Percentiles rank a stretch among this genome's conserved stretches.
phyloP scores from a whole-genome alignment of 352 stramenopile species.

The Phytopythium aichiense region DNA sequence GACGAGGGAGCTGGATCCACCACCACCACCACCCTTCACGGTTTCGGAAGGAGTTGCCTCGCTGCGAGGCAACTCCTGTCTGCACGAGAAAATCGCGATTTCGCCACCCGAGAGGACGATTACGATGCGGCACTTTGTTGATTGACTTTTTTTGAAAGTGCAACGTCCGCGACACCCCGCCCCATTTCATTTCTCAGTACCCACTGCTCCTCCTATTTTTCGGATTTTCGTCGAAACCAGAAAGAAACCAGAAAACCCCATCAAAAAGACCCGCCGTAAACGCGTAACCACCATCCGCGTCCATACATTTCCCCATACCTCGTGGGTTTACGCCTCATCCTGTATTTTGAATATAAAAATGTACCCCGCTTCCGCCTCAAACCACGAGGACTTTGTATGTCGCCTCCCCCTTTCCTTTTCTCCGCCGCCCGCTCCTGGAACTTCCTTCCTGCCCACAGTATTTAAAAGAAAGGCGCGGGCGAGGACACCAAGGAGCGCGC shows the following conservation, averaged over 20 bases:
- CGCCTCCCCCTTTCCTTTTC: not conserved
- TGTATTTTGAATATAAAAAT: not conserved
- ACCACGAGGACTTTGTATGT: not conserved
- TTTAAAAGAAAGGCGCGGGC: not conserved
- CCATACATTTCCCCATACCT: not conserved
- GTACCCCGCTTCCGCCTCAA: not conserved
- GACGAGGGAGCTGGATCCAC: not conserved
- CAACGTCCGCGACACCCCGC: not conserved
- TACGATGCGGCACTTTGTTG: not conserved
- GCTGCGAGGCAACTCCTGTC: no score
- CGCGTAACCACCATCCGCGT: not conserved
- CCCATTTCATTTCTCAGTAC: conserved; percentile 1
- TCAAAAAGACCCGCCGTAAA: not conserved
- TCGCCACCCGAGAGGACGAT: not conserved
- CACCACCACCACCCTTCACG: not conserved
- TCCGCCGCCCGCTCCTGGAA: not conserved
- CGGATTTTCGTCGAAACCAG: not conserved
- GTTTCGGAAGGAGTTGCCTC: no score
- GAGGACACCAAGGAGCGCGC: not conserved
- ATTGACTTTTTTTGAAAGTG: not conserved
- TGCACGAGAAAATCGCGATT: not conserved
- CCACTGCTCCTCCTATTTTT: not conserved
- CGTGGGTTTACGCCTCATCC: not conserved
- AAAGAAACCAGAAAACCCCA: not conserved
- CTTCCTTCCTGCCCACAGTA: not conserved